Evolutionary conservation across 2,329 filamentous ascomycete species (phyloP), one percentile per base, ranked within the genome.

Genomic region (Escovopsis sp.): DNA sequence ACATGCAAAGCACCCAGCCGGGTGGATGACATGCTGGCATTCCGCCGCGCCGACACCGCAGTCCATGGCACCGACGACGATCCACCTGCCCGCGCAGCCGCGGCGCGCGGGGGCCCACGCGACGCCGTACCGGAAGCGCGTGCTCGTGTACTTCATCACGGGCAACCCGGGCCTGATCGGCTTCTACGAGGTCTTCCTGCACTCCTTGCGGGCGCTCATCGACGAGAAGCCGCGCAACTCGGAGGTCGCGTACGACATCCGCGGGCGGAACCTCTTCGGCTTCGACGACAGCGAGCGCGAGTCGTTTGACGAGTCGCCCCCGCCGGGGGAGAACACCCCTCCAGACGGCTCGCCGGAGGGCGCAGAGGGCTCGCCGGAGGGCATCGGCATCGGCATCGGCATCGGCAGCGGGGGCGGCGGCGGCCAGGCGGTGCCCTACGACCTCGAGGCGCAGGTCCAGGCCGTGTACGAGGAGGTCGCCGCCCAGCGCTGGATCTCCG

Each of bases 81-180:
- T 56, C 28, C 54, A 45, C 35, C 38, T 56, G 8, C 54, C 52
- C 5, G 51, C 56, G 16, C 41, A 39, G 17, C 42, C 43, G 33
- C 39, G 39, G 18, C 42, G 43, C 15, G 33, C 35, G 19, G n/a
- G n/a, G 8, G 3, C 21, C 21, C 18, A 25, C 30, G 32, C 27
- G 9, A 27, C n/a, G 11, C 33, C 38, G 8, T 37, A 44, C 32
- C 37, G 40, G 14, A 41, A 42, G 12, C 57, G 49, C 40, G 58
- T 56, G 40, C 67, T 86, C 34, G 59, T 87, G 44, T 85, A 75
- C 59, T 79, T 83, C 54, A 65, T 88, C 28, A 72, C 78, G 19
- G 82, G 82, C 15, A 88, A 88, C 44, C 82, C 82, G 5, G 82
- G 82, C 5, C 62, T 85, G 14, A 69, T 86, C 34, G 70, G 68